Base-by-base conservation (phyloP, 345 rosid species). In the Salix suchowensis region DNA sequence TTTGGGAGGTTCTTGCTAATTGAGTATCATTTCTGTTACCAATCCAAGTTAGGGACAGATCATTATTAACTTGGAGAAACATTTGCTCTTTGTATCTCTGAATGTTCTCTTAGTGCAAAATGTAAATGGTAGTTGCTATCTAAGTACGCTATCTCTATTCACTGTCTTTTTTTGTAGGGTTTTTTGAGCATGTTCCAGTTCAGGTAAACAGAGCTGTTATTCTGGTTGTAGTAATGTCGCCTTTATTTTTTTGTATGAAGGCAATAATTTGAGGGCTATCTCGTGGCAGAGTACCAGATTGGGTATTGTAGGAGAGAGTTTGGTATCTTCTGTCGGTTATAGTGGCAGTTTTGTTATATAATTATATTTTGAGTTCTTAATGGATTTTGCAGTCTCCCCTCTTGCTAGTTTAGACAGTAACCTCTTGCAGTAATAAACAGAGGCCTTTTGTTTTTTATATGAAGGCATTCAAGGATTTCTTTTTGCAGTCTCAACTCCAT, bases 1-100 rank as follows among this genome's bases (percentile, higher is more conserved):
- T 93, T 6, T 96, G 99, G 99, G 91, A 92, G 69, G 96, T 93
- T 80, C 92, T 96, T 68, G 97, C 96, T 4, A 94, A 77, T 79
- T 94, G 85, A 84, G 71, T 28, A 19, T 21, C 48, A 11, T 60
- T 26, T 54, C 30, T 65, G 21, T 23, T 10, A 5, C 16, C 23
- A 67, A 48, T 68, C 50, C 8, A 5, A 42, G n/a, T 24, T 12
- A 15, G 55, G 4, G 72, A 11, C 28, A 1, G 28, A 12, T 23
- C 28, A 58, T 58, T n/a, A 23, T 23, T 58, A 4, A 58, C 23
- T 10, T 10, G 14, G 15, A 23, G 64, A 58, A 58, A 58, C 64
- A 58, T 58, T 58, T 23, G 64, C 26, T 58, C 64, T 10, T 46
- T 23, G 64, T 58, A 9, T 42, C 61, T 65, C 70, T 44, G n/a